Evolutionary conservation across 257 asterid species (phyloP), one percentile per base, ranked within the genome.

Genomic region (Plantago ovata): DNA sequence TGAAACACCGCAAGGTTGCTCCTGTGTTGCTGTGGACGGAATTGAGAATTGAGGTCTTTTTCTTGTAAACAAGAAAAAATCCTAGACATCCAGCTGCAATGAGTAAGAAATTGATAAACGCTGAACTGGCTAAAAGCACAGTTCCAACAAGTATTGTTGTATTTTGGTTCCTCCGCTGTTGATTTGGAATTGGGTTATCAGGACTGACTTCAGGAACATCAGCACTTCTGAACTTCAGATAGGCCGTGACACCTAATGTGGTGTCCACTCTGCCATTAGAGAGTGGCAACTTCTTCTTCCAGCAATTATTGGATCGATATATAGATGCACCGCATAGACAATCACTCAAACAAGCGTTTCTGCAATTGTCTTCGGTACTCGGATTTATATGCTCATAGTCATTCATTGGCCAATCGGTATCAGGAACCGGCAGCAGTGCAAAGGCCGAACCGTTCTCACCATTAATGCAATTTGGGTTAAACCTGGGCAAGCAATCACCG

Each of bases 281-380:
- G 48, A 80, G 79, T 13, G 82, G 82, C 9, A 73, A 40, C 40
- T 61, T 79, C 16, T 79, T 79, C 70, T 70, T 76, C 72, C 69
- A 76, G 45, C 84, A 79, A 6, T 2, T 61, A 13, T 47, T 28
- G 5, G 10, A 40, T 0, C 60, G 54, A 12, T 55, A 67, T 36
- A 80, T 66, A 16, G 72, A 72, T 14, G 67, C 81, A 1, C 65
- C 76, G 41, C 87, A 80, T 19, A 77, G 56, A 38, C 84, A 80
- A 47, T 80, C 87, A 1, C 23, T 24, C 16, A 59, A 58, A 38
- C 87, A 80, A 20, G 66, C 56, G 1, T 56, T 43, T 21, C 44
- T 69, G 24, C 87, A 80, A 2, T n/a, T 0, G 0, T 65, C 55
- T 41, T 54, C 61, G 0, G 47, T 18, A 20, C 36, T 39, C 0